Evolutionary conservation across 331 rosid genomes (phyloP), one percentile per base, ranked within the genome.

Genomic region (Malus hybrid): DNA sequence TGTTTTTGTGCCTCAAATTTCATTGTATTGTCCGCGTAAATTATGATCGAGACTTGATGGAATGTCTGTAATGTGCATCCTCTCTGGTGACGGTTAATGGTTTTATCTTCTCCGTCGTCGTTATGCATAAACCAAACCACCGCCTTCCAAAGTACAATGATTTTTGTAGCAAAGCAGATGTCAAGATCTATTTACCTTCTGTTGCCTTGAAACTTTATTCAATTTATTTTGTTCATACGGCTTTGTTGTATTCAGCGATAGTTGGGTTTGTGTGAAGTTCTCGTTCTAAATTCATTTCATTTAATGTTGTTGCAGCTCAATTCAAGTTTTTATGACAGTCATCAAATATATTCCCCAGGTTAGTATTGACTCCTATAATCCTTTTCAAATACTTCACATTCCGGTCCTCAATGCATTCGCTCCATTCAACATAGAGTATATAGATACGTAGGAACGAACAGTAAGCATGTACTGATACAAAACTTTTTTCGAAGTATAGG

Each of bases 281-380:
- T 65, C 56, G 68, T 54, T 85, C 79, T 87, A 70, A 87, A 15
- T 27, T 60, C 68, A 73, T 2, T 83, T 63, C 19, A 39, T 73
- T 39, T 67, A 10, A 63, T 31, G 39, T 24, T 74, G 70, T 77
- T 86, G 87, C 97, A 92, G 96, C 85, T 70, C 89, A 70, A 90
- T 92, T 75, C 97, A 90, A 88, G 92, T 90, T 75, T 67, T 79
- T 72, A 90, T 90, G 93, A 87, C 96, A 19, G 42, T 57, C 65
- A 73, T 90, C 86, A 92, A 92, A 81, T 92, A 90, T 76, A 87
- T 90, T 60, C 97, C 96, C 33, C 97, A 92, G 97, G 97, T 90
- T 71, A 75, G 85, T 61, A n/a, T 76, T 67, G 63, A 20, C 28
- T 48, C 6, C 55, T 42, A 39, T 39, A 24, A 32, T 36, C 20